Evolutionary conservation across 1,284 basidiomycete species (phyloP).

Genomic region (Leccinum laetum): DNA sequence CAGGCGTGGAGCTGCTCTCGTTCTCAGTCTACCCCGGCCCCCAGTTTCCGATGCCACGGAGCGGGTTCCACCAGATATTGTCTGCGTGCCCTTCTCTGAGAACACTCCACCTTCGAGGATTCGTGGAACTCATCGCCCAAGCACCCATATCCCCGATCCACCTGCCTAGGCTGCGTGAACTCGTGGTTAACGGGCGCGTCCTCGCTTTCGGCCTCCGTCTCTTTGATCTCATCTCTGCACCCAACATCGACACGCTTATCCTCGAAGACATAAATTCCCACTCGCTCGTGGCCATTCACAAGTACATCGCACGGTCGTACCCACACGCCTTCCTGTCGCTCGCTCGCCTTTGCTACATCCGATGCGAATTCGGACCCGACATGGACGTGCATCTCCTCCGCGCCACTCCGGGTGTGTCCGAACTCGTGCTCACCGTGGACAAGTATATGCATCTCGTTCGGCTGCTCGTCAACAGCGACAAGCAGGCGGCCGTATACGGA

Average conservation of each 20-base stretch:
- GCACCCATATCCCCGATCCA: conserved; percentile 20
- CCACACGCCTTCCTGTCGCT: conserved; percentile 30
- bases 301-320: conserved; percentile 25
- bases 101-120: conserved; percentile 32
- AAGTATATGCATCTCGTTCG: conserved; percentile 31
- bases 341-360: conserved; percentile 27
- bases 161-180: conserved; percentile 29
- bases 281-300: conserved; percentile 30
- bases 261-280: conserved; percentile 32
- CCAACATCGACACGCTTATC: conserved; percentile 31
- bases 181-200: conserved; percentile 31
- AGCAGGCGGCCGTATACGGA: conserved; percentile 30
- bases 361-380: conserved; percentile 33
- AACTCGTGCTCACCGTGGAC: conserved; percentile 32
- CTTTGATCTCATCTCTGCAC: conserved; percentile 32
- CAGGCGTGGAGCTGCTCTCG: conserved; percentile 21
- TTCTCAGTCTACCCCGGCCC: conserved; percentile 33
- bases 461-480: conserved; percentile 35
- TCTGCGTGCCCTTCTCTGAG: conserved; percentile 22
- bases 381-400: conserved; percentile 33
- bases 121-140: conserved; percentile 25
- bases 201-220: conserved; percentile 30
- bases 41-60: conserved; percentile 29
- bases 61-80: conserved; percentile 23
- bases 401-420: conserved; percentile 28